Base-by-base conservation (phyloP, 495 filamentous ascomycete genomes). In the Penicillium salamii region DNA sequence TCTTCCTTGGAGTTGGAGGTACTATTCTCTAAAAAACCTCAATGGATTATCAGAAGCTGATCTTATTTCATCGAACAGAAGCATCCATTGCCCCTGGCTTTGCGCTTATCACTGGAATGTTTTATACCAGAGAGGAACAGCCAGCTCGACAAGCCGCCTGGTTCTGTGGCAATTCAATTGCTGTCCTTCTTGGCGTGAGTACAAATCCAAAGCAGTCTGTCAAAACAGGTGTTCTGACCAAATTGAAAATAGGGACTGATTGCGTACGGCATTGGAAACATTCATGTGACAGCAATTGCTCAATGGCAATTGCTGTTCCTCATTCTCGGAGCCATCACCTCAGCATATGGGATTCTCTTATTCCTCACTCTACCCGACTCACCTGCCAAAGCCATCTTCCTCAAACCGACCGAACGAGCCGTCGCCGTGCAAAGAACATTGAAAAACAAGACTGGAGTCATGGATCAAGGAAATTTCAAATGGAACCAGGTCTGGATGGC, bases 31-130 rank as follows among this genome's bases (percentile, higher is more conserved):
- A n/a, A n/a, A n/a, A n/a, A n/a, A n/a, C n/a, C n/a, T n/a, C n/a
- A n/a, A n/a, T n/a, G n/a, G n/a, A n/a, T n/a, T n/a, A n/a, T n/a
- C n/a, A 32, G 12, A 8, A 3, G 7, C 29, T 19, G 8, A 19
- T 17, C 1, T 15, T 14, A n/a, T 35, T n/a, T 18, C 33, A 1
- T 14, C 2, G 15, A 14, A 26, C 43, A 46, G 81, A 85, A 58
- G 78, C 79, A 1, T 72, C 72, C 0, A 70, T 81, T 6, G 79
- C 80, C 23, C 81, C 82, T 1, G 78, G 75, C 2, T 81, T 83
- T 54, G 69, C 79, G 7, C 65, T 83, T 14, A 75, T 82, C n/a
- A 78, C 79, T 33, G 73, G 72, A 7, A 79, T 80, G 74, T 83
- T 76, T 61, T 85, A 80, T 58, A 75, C 62, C 5, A 56, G 68